phyloP scores from a whole-genome alignment of 2,329 filamentous ascomycete genomes.

The Pyrenophora teres region DNA sequence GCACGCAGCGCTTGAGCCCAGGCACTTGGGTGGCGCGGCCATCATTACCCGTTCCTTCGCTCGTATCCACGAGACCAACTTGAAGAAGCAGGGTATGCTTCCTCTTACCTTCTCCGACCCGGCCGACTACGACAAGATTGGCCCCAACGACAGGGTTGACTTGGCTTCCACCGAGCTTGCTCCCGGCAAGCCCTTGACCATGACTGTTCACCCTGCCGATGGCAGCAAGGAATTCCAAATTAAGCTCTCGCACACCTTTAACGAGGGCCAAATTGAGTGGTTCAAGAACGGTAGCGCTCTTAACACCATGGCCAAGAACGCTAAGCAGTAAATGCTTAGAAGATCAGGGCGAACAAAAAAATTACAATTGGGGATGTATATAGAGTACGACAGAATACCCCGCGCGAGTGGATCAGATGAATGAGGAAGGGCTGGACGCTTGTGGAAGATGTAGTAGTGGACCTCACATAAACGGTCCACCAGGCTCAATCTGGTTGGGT shows the following conservation, averaged over 20 bases:
- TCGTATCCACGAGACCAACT: slow-evolving; percentile 99
- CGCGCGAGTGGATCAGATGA: slow-evolving; percentile 27
- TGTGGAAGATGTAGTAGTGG: slow-evolving; percentile 23
- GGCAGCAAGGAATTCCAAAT: slow-evolving; percentile 76
- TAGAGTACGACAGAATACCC: slow-evolving; percentile 6
- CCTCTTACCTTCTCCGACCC: slow-evolving; percentile 93
- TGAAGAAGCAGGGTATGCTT: slow-evolving; percentile 99
- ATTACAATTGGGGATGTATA: slow-evolving; percentile 20
- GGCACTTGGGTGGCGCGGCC: slow-evolving; percentile 93
- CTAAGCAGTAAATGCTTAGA: slow-evolving; percentile 30
- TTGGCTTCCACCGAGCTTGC: slow-evolving; percentile 85
- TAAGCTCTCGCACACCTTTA: slow-evolving; percentile 93
- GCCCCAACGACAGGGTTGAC: slow-evolving; percentile 89
- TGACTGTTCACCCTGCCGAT: slow-evolving; percentile 89
- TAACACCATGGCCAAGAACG: slow-evolving; percentile 93
- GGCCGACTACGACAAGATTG: slow-evolving; percentile 97
- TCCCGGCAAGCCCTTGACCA: slow-evolving; percentile 89
- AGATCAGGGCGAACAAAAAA: slow-evolving; percentile 16
- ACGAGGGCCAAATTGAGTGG: slow-evolving; percentile 97
- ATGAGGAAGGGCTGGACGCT: slow-evolving; percentile 23
- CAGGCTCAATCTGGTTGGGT: slow-evolving; percentile 36
- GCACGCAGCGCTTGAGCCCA: slow-evolving; percentile 96
- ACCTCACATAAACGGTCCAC: slow-evolving; percentile 36
- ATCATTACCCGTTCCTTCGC: slow-evolving; percentile 96
- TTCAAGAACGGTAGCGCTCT: slow-evolving; percentile 97